phyloP scores from a whole-genome alignment of 2,329 filamentous ascomycete species.

The Pseudogymnoascus sp. region DNA sequence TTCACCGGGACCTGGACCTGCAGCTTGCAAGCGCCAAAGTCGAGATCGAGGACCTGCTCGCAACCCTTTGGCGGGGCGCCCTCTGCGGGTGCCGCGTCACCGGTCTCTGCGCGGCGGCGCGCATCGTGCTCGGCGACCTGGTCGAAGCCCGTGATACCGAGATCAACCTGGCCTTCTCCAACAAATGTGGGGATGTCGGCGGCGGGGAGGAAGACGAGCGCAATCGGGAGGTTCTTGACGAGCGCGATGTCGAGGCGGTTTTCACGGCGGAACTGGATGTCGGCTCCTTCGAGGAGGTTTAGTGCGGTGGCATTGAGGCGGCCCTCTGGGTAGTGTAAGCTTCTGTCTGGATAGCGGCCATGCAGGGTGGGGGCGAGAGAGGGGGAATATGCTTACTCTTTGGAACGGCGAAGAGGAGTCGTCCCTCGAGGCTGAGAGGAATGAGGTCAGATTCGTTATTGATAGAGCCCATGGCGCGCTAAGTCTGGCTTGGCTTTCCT shows the following conservation, averaged over 20 bases:
- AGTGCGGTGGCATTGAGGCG: constrained; percentile 82
- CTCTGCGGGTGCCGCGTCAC: constrained; percentile 36
- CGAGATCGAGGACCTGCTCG: constrained; percentile 82
- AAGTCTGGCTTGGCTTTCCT: constrained; percentile 13
- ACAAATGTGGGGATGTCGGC: constrained; percentile 98
- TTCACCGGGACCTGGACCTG: constrained; percentile 96
- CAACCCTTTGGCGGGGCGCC: constrained; percentile 44
- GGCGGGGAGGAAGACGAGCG: constrained; percentile 92
- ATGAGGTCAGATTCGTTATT: constrained; percentile 35
- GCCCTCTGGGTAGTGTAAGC: constrained; percentile 58
- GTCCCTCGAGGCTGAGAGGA: constrained; percentile 69
- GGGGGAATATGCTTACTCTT: constrained; percentile 64
- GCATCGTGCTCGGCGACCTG: constrained; percentile 88
- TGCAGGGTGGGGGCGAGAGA: not conserved
- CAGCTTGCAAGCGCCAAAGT: constrained; percentile 83
- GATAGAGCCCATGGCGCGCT: constrained; percentile 43
- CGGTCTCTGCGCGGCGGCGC: constrained; percentile 44
- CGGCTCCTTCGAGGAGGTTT: constrained; percentile 84
- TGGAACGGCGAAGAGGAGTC: constrained; percentile 92
- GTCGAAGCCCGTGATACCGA: constrained; percentile 91
- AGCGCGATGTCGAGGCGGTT: constrained; percentile 94
- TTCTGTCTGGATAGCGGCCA: not conserved
- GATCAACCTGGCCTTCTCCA: constrained; percentile 83
- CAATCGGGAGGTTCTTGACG: constrained; percentile 92
- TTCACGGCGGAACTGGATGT: constrained; percentile 94